phyloP scores from a whole-genome alignment of 306 rosid species.

The Glycine latifolia region DNA sequence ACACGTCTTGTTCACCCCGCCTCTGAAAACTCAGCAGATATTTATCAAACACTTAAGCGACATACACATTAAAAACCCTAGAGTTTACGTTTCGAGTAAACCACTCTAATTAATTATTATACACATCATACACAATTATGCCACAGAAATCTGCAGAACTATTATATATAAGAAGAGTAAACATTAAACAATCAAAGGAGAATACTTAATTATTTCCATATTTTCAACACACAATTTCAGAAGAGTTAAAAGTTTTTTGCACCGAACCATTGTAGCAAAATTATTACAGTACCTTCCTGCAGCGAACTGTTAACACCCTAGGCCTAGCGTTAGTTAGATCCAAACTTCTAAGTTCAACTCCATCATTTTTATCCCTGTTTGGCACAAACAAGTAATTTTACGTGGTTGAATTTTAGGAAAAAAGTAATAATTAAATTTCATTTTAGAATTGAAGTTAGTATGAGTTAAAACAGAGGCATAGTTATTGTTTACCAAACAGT shows the following conservation, averaged over 20 bases:
- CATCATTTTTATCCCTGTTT: slow-evolving; percentile 50
- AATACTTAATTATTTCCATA: neutral
- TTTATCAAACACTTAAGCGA: slow-evolving; percentile 37
- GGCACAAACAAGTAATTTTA: slow-evolving; percentile 25
- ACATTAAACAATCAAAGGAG: neutral
- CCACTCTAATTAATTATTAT: neutral
- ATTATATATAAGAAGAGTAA: slow-evolving; percentile 5
- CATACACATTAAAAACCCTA: slow-evolving; percentile 32
- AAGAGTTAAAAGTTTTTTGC: slow-evolving; percentile 15
- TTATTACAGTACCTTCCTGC: slow-evolving; percentile 57
- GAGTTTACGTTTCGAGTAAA: neutral
- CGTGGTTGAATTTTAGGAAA: neutral
- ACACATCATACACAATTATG: neutral
- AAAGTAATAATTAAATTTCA: neutral
- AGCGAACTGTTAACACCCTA: slow-evolving; percentile 56
- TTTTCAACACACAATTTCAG: slow-evolving; percentile 1
- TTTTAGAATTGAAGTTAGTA: neutral
- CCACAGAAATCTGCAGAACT: neutral
- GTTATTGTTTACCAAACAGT: slow-evolving; percentile 44
- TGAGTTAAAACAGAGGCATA: neutral
- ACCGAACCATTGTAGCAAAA: neutral
- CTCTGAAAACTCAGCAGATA: slow-evolving; percentile 56
- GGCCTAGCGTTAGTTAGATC: slow-evolving; percentile 51
- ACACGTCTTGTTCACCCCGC: slow-evolving; percentile 43
- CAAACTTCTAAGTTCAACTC: slow-evolving; percentile 40